Evolutionary conservation across 352 stramenopile genomes (phyloP), one percentile per base, ranked within the genome.

Genomic region (Aphanomyces astaci): DNA sequence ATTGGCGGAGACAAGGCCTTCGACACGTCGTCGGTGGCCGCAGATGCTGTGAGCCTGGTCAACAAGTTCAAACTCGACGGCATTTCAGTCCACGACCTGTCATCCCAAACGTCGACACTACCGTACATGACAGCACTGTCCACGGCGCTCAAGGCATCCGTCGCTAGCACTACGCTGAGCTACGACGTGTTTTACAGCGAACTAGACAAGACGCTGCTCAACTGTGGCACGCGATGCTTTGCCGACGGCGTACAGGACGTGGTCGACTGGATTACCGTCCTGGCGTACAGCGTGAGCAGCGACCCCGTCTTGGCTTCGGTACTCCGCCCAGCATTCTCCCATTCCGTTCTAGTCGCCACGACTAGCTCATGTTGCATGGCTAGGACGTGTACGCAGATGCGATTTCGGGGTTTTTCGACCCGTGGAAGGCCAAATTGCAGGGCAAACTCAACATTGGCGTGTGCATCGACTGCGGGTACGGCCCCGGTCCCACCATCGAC

Each of bases 71-170:
- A 68, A 30, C 36, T 68, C 22, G 62, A 68, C 32, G 62, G 62
- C 30, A 33, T 68, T 24, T 22, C 43, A 15, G 51, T 68, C 62
- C 62, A 68, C 28, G 62, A 68, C 36, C 10, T 59, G 43, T 56
- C 36, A 31, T 39, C 60, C 4, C 31, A 7, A n/a, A 28, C 11
- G 13, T 51, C 28, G 7, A 52, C 43, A 1, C 22, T 68, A 17
- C 10, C 62, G 17, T 68, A 68, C 51, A 68, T 68, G 62, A 68
- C 62, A 19, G 62, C 62, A 13, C 62, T 68, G 3, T 68, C 62
- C 2, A 1, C 31, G 7, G 10, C 22, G 17, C n/a, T 68, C 2
- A 51, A 49, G n/a, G n/a, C 62, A 2, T 2, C 10, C 19, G n/a
- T n/a, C n/a, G n/a, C n/a, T n/a, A 43, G 33, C 36, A 17, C 39